Evolutionary conservation across 1,284 basidiomycete species (phyloP).

Genomic region (Pseudozyma hubeiensis): DNA sequence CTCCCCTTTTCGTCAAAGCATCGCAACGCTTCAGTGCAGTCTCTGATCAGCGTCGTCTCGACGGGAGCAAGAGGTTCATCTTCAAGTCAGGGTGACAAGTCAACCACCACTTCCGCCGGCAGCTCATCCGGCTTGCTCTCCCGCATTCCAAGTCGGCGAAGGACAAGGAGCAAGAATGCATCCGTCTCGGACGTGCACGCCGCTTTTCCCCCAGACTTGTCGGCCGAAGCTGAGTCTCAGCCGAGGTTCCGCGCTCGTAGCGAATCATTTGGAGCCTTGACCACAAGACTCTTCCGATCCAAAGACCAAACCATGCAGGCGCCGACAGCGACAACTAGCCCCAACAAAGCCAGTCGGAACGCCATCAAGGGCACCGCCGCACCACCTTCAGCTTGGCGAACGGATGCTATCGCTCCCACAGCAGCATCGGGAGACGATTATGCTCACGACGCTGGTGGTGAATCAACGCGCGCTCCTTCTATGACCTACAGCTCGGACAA

Average conservation of each 20-base stretch:
- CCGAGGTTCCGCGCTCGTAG: constrained; percentile 4
- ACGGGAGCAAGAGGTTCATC: not conserved
- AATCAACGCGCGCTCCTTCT: constrained; percentile 1
- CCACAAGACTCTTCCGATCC: constrained; percentile 12
- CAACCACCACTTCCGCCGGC: not conserved
- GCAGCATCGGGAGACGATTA: not conserved
- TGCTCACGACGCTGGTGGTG: not conserved
- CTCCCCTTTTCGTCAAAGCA: constrained; percentile 1
- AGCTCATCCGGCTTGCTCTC: constrained; percentile 13
- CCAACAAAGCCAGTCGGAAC: constrained; percentile 5
- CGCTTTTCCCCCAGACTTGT: too few relatives aligned
- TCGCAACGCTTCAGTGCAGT: constrained; percentile 23
- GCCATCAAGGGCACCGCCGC: not conserved
- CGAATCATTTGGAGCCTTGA: constrained; percentile 13
- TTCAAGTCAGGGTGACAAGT: not conserved
- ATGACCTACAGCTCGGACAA: constrained; percentile 28
- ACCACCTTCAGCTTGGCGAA: constrained; percentile 26
- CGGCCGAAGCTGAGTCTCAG: not conserved
- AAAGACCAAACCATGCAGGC: constrained; percentile 6
- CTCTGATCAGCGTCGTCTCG: constrained; percentile 9
- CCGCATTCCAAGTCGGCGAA: constrained; percentile 1
- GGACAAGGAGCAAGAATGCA: constrained; percentile 12
- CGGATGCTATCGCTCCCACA: not conserved
- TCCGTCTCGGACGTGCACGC: not conserved
- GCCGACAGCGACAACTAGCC: not conserved